Evolutionary conservation across 2,329 filamentous ascomycete genomes (phyloP), one percentile per base, ranked within the genome.

Genomic region (Pseudogymnoascus sp.): DNA sequence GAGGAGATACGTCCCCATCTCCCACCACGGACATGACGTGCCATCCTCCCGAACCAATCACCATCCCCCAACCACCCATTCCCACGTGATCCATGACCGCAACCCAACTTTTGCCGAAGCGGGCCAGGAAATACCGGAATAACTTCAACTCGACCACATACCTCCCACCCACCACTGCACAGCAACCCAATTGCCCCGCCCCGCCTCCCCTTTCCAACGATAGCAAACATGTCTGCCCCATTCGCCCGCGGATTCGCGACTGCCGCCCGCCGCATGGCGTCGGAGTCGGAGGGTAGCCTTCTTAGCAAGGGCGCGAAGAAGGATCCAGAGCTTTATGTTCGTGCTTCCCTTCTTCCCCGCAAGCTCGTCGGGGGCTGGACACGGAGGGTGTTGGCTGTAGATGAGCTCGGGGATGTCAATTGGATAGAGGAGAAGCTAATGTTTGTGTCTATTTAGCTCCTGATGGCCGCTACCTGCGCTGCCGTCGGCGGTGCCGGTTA

Each of bases 401-500:
- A 31, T 7, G 23, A 31, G 46, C 7, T 8, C n/a, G 25, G 25
- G n/a, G n/a, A 3, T 31, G 25, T 56, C 46, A 56, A 34, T 56
- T 56, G 46, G 16, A 23, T 25, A 25, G 37, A 38, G 12, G 18
- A 38, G 59, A 60, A 42, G 46, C 21, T 40, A 38, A 56, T 11
- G n/a, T 18, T 8, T 9, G 25, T 56, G 49, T 60, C 69, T 62
- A 72, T 23, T 25, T 60, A 97, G 95, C 87, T 97, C 74, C 89
- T 99, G 69, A 85, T 93, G 68, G 90, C 86, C 74, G 88, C 97
- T 76, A 96, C 97, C 91, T 87, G 89, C 72, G 88, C 88, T 76
- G 89, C 91, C 72, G 89, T 97, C 74, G 87, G 88, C 73, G 87
- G 95, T 72, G 93, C 91, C 69, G 93, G 93, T 75, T 96, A 88